A percentile compares a stretch with the other conserved stretches of the same genome.
These are phyloP conservation scores for Psophocarpus tetragonolobus DNA, from an alignment of 306 rosid genomes.

Conservation along the genomic window DNA sequence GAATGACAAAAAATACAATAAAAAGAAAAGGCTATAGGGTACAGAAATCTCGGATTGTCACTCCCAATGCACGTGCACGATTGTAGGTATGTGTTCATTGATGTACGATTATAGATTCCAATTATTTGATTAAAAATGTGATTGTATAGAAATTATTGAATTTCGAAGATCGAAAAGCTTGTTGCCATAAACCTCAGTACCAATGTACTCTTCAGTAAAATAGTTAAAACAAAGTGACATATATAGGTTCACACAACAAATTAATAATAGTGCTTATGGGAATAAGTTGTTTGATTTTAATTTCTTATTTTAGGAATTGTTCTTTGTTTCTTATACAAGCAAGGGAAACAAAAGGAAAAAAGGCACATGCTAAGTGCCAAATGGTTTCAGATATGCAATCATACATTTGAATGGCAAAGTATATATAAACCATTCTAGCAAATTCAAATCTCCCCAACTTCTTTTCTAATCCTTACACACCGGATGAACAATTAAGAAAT, in stretches of 20 bases:
- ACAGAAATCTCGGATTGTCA: background rate
- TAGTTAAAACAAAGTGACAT: background rate
- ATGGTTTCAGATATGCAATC: background rate
- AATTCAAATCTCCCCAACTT: background rate
- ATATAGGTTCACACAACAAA: background rate
- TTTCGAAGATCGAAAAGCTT: background rate
- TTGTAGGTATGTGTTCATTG: background rate
- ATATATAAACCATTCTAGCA: background rate
- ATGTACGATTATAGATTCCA: background rate
- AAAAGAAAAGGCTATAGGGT: no score
- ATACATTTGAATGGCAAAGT: background rate
- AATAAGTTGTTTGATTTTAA: background rate
- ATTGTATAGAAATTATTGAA: background rate
- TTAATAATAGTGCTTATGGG: background rate
- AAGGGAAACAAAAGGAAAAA: background rate
- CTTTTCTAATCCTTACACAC: background rate
- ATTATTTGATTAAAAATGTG: background rate
- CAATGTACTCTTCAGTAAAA: background rate
- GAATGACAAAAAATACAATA: no score
- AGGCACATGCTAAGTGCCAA: background rate
- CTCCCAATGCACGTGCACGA: background rate
- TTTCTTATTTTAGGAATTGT: background rate
- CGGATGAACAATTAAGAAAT: background rate
- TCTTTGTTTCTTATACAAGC: background rate
- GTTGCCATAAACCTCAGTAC: background rate